Evolutionary conservation across 2,329 filamentous ascomycete genomes (phyloP), one percentile per base, ranked within the genome.

Genomic region (Beauveria sp.): DNA sequence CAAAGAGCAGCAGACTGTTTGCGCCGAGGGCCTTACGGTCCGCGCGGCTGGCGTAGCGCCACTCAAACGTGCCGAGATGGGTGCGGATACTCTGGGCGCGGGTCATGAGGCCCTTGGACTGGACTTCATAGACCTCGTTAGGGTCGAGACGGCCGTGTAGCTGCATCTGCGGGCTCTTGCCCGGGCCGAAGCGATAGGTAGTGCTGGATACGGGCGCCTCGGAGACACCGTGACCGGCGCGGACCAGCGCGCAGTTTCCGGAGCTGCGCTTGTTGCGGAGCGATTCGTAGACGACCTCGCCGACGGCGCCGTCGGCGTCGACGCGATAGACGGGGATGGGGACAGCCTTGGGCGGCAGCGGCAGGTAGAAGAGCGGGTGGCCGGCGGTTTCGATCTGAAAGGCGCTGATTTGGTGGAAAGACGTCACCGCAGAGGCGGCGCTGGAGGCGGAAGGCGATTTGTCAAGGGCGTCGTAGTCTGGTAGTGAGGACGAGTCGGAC

Each of bases 121-220:
- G 57, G 38, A 70, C 66, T 45, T 69, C 67, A 9, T 71, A 66
- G 12, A 70, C 69, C 5, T 73, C 68, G 18, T 66, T 20, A 49
- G 46, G 50, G 53, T 50, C 28, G 60, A 40, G 53, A 59, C 58
- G 49, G 31, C 63, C 62, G 24, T 64, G 34, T 52, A 72, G 65
- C 40, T 66, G 64, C 26, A 88, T 71, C 49, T 76, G 70, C 3
- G 84, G 84, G 7, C 80, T 76, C 2, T 77, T 76, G 46, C 76
- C 76, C 1, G 83, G 83, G 0, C 84, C 84, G 66, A 81, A 85
- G 65, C 78, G 80, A 71, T 87, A 87, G 3, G 76, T 78, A 0
- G 84, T 87, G 1, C 70, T 74, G 64, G 77, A 79, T n/a, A 84
- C 67, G 5, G 77, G 70, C 14, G 67, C 62, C n/a, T 68, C 67